Base-by-base conservation (phyloP, 176 grass and related monocot species). In the Ampelocalamus luodianensis region DNA sequence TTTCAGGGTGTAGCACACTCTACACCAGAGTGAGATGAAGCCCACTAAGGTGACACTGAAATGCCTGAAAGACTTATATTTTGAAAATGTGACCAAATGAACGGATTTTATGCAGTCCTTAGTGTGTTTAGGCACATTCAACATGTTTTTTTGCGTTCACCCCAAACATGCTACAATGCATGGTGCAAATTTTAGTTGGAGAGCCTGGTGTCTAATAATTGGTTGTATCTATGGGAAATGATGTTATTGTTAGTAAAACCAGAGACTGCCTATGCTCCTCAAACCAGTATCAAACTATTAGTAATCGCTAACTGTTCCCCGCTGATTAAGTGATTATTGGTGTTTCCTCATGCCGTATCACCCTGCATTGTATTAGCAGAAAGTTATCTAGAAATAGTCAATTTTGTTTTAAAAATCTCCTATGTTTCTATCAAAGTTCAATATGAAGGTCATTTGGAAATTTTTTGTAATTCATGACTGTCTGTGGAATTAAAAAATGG, bases 11-110 rank as follows among this genome's bases (percentile, higher is more conserved):
- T 45, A 61, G n/a, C 18, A 22, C 17, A 48, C 53, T 29, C 53
- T 43, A 49, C 69, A 53, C 50, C 23, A 82, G 5, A 56, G n/a
- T 82, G 66, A 42, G 16, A 82, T 82, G 50, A 82, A 71, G 66
- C 66, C 8, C 37, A 14, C 79, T 8, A 45, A 71, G 23, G 10
- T 69, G 49, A 23, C 34, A 56, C 14, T 17, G 34, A 54, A 54
- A 23, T 69, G 48, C 37, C 34, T 69, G 23, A 43, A 65, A 48
- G 24, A 49, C 13, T 49, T 49, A 14, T 49, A 27, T 13, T 16
- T 48, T 27, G 16, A 48, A 50, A 13, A 46, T 46, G 16, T 48
- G 16, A 29, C 16, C 42, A 64, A 13, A 34, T 18, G 4, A 65
- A 65, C 65, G 26, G 1, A 6, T 65, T 79, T 78, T 48, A 10